phyloP scores from a whole-genome alignment of 129 eudicot species.

The Helianthus tuberosus region DNA sequence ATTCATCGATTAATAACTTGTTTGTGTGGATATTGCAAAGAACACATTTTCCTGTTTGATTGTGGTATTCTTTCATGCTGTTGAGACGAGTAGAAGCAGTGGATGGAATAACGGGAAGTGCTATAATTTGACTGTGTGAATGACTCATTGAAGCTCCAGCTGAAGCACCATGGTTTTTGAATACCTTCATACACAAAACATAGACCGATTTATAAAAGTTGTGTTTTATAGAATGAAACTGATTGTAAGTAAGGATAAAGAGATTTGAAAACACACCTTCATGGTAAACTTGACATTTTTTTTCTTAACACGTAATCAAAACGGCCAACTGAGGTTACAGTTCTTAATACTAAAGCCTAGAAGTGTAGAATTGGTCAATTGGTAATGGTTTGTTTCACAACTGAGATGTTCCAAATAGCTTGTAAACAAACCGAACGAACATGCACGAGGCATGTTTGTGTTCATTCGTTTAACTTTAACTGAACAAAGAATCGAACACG shows the following conservation, averaged over 20 bases:
- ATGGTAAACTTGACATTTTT: not conserved
- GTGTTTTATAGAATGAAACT: not conserved
- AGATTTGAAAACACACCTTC: not conserved
- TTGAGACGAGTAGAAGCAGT: slow-evolving; percentile 57
- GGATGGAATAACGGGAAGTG: slow-evolving; percentile 82
- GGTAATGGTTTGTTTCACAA: not conserved
- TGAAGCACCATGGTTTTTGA: slow-evolving; percentile 95
- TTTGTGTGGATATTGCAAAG: slow-evolving; percentile 61
- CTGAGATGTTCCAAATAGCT: not conserved
- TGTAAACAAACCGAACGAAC: too few species aligned
- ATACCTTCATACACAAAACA: slow-evolving; percentile 57
- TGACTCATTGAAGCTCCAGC: slow-evolving; percentile 99
- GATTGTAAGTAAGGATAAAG: not conserved
- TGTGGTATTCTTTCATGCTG: slow-evolving; percentile 72
- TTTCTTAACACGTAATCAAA: not conserved
- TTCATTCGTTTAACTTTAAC: too few species aligned
- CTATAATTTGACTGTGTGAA: slow-evolving; percentile 94
- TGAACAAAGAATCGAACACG: too few species aligned
- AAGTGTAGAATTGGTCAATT: too few species aligned
- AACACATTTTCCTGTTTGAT: slow-evolving; percentile 76
- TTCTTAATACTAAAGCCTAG: not conserved
- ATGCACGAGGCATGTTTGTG: too few species aligned
- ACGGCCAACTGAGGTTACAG: not conserved
- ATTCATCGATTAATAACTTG: slow-evolving; percentile 54
- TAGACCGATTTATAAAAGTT: slow-evolving; percentile 1